phyloP scores from a whole-genome alignment of 129 eudicot species.

The Solidago caesia region DNA sequence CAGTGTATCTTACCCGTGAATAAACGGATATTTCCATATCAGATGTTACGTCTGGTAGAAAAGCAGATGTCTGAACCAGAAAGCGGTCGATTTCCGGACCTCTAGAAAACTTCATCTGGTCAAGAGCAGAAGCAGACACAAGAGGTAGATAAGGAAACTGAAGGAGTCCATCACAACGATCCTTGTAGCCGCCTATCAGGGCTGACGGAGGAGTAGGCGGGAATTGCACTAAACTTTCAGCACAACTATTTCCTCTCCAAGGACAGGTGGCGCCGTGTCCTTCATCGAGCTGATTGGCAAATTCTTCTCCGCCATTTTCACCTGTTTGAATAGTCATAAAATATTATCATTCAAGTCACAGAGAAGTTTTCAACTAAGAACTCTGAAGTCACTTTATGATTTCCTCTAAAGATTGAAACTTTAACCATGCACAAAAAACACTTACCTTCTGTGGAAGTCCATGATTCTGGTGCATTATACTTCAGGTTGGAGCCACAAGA shows the following conservation, averaged over 20 bases:
- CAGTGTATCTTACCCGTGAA: conserved; percentile 58
- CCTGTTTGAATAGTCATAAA: conserved; percentile 33
- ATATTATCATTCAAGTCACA: not conserved
- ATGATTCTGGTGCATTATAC: conserved; percentile 46
- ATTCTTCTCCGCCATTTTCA: conserved; percentile 68
- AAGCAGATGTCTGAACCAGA: conserved; percentile 46
- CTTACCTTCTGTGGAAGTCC: conserved; percentile 45
- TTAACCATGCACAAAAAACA: conserved; percentile 1
- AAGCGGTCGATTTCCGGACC: conserved; percentile 74
- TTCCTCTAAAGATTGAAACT: not conserved
- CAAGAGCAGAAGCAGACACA: conserved; percentile 74
- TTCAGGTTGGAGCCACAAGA: conserved; percentile 80
- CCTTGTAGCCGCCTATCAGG: conserved; percentile 86
- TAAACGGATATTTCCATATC: conserved; percentile 53
- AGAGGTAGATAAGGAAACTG: conserved; percentile 79
- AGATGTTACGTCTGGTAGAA: conserved; percentile 42
- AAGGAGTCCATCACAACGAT: conserved; percentile 92
- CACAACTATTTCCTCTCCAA: conserved; percentile 94
- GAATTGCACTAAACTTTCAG: conserved; percentile 89
- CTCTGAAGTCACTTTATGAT: not conserved
- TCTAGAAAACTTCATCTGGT: conserved; percentile 68
- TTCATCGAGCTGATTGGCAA: conserved; percentile 67
- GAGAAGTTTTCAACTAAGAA: not conserved
- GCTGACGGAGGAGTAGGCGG: conserved; percentile 99
- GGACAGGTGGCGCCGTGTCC: conserved; percentile 78